A percentile compares a stretch with the other conserved stretches of the same genome.
Conservation (phyloP, 176 grass and related monocot genomes). For the Canna indica region DNA sequence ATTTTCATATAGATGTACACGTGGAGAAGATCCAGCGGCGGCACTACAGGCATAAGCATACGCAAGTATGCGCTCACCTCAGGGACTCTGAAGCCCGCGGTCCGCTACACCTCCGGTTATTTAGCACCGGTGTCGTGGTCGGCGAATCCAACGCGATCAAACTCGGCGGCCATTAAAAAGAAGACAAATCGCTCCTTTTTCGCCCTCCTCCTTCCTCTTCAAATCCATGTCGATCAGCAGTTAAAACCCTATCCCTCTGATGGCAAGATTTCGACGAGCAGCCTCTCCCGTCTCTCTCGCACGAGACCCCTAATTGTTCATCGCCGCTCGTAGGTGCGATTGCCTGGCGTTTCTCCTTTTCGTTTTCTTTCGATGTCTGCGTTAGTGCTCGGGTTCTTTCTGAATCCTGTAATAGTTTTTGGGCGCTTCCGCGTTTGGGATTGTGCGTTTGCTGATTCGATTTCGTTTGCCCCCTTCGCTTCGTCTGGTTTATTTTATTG, state of each 20-base stretch:
- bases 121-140: neutral
- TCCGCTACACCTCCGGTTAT: neutral
- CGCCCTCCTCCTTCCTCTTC: neutral
- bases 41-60: neutral
- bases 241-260: neutral
- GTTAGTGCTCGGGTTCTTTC: neutral
- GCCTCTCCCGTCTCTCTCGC: neutral
- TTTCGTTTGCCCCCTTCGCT: neutral
- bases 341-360: neutral
- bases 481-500: no score
- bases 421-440: no score
- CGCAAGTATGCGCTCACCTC: neutral
- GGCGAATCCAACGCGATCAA: no score
- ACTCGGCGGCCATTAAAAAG: neutral
- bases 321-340: neutral
- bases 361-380: neutral
- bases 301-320: neutral
- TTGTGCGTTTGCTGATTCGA: neutral
- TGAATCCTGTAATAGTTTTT: neutral
- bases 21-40: neutral
- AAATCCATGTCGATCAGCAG: neutral
- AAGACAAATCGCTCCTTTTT: neutral
- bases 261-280: neutral
- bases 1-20: neutral
- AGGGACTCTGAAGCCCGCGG: neutral